Evolutionary conservation across 352 stramenopile genomes (phyloP), one percentile per base, ranked within the genome.

Genomic region (Pythium aristosporum): DNA sequence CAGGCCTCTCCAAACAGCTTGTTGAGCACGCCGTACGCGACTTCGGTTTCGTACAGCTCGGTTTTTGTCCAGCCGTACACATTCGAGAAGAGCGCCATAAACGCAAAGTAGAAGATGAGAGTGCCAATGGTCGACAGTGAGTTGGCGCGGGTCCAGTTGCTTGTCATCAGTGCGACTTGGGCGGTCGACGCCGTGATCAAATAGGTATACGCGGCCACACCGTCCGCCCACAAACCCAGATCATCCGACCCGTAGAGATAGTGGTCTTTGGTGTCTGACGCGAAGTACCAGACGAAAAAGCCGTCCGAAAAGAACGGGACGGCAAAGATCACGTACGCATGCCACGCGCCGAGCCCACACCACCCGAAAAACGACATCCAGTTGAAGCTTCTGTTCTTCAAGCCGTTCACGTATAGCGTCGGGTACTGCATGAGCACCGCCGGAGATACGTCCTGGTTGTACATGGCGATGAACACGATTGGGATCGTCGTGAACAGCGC

Each of bases 371-470:
- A 96, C 16, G 82, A 89, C 46, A 94, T 72, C 86, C 85, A 94
- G 70, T 96, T 96, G 66, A 96, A 96, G 57, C 85, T 94, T 2
- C 88, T 80, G 54, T 93, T 94, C 73, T 93, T 91, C 32, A 96
- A 55, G 2, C 88, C 88, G 51, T 96, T 96, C 57, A 89, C 79
- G 47, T 96, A 96, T 67, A 96, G 72, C 16, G 86, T 93, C 15
- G 87, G 87, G 67, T 96, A 96, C 66, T 96, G 87, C 87, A 95
- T 95, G 18, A 96, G 75, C 53, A 93, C 87, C 0, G 83, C 82
- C 37, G 87, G 86, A n/a, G 81, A 93, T 28, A 95, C 86, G 32
- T 96, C 87, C 64, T 96, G 87, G 57, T 96, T 96, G 75, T 94
- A 96, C 85, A 96, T 96, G 36, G 87, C 87, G 58, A 96, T 92